A percentile compares a stretch with the other conserved stretches of the same genome.
Evolutionary conservation across 2,329 filamentous ascomycete species (phyloP).

Genomic region (Arthrobotrys entomopaga): DNA sequence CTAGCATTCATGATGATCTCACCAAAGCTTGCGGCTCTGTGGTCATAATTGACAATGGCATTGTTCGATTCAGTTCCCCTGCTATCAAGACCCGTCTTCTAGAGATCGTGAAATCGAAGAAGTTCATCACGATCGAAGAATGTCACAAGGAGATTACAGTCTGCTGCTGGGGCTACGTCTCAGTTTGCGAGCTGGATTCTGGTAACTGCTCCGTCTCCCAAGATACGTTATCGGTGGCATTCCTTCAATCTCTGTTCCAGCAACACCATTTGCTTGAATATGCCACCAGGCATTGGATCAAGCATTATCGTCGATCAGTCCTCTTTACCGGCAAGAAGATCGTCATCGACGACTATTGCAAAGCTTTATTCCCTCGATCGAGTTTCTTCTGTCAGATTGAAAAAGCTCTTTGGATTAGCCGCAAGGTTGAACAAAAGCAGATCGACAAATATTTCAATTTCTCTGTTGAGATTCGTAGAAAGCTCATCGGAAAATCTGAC

Average conservation of each 20-base stretch:
- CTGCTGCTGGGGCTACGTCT: conserved; percentile 37
- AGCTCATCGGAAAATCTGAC: conserved; percentile 14
- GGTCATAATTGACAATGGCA: conserved; percentile 30
- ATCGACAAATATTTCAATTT: conserved; percentile 32
- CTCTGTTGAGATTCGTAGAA: conserved; percentile 28
- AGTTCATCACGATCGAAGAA: conserved; percentile 22
- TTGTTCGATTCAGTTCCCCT: conserved; percentile 29
- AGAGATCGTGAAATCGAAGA: conserved; percentile 7
- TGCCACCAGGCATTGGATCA: conserved; percentile 23
- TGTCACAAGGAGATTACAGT: conserved; percentile 34
- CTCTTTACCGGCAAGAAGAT: conserved; percentile 13
- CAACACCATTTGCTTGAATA: conserved; percentile 35
- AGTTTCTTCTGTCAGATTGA: conserved; percentile 36
- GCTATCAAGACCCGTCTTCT: conserved; percentile 19
- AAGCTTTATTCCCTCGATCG: conserved; percentile 26
- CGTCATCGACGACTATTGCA: conserved; percentile 21
- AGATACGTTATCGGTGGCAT: neutral
- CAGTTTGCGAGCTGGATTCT: conserved; percentile 29
- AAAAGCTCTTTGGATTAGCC: conserved; percentile 17
- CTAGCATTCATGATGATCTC: conserved; percentile 28
- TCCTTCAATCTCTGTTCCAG: conserved; percentile 25
- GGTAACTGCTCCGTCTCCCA: conserved; percentile 9
- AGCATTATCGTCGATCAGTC: conserved; percentile 30
- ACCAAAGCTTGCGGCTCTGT: conserved; percentile 18
- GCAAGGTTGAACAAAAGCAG: conserved; percentile 33